Evolutionary conservation across 176 grass and related monocot species (phyloP), one percentile per base, ranked within the genome.

Genomic region (Tuctoria greenei): DNA sequence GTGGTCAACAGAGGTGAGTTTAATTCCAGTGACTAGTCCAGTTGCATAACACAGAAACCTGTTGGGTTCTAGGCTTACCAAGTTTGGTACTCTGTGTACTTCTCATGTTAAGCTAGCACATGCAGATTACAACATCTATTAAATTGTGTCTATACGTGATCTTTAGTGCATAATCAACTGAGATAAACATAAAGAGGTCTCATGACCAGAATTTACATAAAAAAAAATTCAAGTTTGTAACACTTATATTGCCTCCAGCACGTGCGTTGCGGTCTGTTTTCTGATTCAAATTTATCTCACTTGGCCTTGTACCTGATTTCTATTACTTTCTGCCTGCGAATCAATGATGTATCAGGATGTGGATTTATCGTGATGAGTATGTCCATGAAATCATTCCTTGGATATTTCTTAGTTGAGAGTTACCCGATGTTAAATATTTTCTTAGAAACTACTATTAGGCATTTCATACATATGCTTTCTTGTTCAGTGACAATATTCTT

Each of bases 401-500:
- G 15, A 44, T 67, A 80, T 57, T 63, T 56, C 43, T 70, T 56
- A 56, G 10, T 44, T 37, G 37, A 69, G 18, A 68, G 39, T 60
- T 65, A n/a, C 27, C 8, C 31, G 31, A 16, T 59, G 14, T 49
- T n/a, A 79, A 56, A 64, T 24, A 39, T 16, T 75, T 76, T 52
- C 58, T 36, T 82, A 59, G 7, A 72, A 38, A 47, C 58, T 37
- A n/a, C 3, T 27, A 42, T 75, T 20, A 42, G 0, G 49, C 46
- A 61, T 71, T 67, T 67, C 17, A 26, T 79, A 26, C 24, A 45
- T 76, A 64, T 76, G 34, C 12, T 40, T 36, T 75, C 12, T 52
- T 47, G 39, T 54, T 67, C 41, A 69, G 51, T 73, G 57, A 60
- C 71, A 61, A 20, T 78, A 55, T 79, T 68, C 20, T 69, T 4